Percentiles rank a stretch among this genome's conserved stretches.
phyloP scores from a whole-genome alignment of 768 basidiomycete species.

The Boletus sp. region DNA sequence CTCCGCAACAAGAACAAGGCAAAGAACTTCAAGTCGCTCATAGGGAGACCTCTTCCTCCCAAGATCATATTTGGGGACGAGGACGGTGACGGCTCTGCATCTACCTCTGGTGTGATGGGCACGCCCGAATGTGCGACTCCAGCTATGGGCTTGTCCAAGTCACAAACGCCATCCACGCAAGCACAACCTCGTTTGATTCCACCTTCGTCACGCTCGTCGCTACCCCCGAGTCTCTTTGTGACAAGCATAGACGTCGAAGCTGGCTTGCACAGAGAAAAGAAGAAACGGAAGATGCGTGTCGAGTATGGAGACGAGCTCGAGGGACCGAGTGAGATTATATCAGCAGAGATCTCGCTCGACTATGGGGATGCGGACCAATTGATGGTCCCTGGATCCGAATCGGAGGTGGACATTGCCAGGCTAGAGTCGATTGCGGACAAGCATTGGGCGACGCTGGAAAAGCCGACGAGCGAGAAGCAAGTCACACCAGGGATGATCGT shows the following conservation, averaged over 20 bases:
- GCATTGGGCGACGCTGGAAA: conserved; percentile 19
- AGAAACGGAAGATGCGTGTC: conserved; percentile 32
- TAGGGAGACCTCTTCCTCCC: conserved; percentile 39
- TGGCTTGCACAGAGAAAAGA: conserved; percentile 34
- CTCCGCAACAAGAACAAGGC: conserved; percentile 76
- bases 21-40: conserved; percentile 58
- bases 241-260: conserved; percentile 72
- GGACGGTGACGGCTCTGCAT: not conserved
- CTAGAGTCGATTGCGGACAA: conserved; percentile 14
- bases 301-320: conserved; percentile 34
- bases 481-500: conserved; percentile 34
- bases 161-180: not conserved
- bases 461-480: conserved; percentile 26
- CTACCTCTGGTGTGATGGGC: not conserved
- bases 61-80: conserved; percentile 54
- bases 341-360: conserved; percentile 2
- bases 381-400: not conserved
- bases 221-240: conserved; percentile 66
- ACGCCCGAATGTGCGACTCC: not conserved
- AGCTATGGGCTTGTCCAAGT: no score
- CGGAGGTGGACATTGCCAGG: conserved; percentile 1
- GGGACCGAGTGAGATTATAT: no score
- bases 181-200: conserved; percentile 46
- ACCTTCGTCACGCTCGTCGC: conserved; percentile 57
- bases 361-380: conserved; percentile 3